A percentile compares a stretch with the other conserved stretches of the same genome.
phyloP scores from a whole-genome alignment of 148 eudicot species.

The Chenopodium suecicum region DNA sequence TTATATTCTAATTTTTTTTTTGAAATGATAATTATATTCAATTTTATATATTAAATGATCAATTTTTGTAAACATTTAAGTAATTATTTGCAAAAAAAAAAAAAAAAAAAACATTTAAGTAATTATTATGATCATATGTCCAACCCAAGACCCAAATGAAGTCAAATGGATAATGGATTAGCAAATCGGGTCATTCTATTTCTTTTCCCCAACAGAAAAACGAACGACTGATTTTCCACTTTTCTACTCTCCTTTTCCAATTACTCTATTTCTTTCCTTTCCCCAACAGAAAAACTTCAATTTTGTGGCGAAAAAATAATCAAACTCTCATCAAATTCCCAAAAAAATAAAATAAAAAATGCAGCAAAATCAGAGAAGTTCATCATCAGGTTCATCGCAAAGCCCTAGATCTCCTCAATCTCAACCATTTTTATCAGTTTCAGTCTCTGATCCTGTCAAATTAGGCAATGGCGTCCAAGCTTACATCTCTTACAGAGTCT shows the following conservation, averaged over 20 bases:
- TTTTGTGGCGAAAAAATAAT: not conserved
- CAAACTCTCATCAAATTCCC: not conserved
- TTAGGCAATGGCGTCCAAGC: slow-evolving; percentile 95
- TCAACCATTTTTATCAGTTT: slow-evolving; percentile 57
- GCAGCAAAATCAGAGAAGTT: slow-evolving; percentile 51
- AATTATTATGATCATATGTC: too few relatives aligned
- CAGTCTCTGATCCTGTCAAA: slow-evolving; percentile 96
- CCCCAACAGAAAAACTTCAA: not conserved
- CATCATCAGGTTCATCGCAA: slow-evolving; percentile 42
- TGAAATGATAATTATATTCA: too few relatives aligned
- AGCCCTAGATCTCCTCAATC: slow-evolving; percentile 86
- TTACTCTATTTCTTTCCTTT: too few relatives aligned
- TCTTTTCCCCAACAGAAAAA: too few relatives aligned
- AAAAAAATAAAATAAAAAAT: slow-evolving; percentile 11
- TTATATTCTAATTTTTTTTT: too few relatives aligned
- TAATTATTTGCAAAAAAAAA: too few relatives aligned
- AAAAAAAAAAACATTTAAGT: too few relatives aligned
- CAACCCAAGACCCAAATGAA: too few relatives aligned
- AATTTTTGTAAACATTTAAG: too few relatives aligned
- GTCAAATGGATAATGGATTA: not conserved
- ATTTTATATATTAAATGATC: too few relatives aligned
- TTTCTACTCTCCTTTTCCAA: not conserved
- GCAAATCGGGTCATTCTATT: not conserved
- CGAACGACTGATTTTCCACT: not conserved
- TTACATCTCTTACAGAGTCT: slow-evolving; percentile 85